These are phyloP conservation scores for apple (Malus domestica) DNA, from an alignment of 306 rosid genomes.

Conservation along the genomic window ASM211411v1 NC_041794.1:2867001-2867500, in stretches of 20 bases:
- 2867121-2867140: slow-evolving; percentile 8
- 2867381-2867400: neutral
- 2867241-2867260: slow-evolving; percentile 28
- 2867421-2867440: slow-evolving; percentile 12
- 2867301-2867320: slow-evolving; percentile 26
- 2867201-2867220: slow-evolving; percentile 14
- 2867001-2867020: slow-evolving; percentile 24
- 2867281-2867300: neutral
- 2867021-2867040: slow-evolving; percentile 23
- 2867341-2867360: slow-evolving; percentile 14
- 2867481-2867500: slow-evolving; percentile 4
- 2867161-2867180: slow-evolving; percentile 28
- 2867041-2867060: slow-evolving; percentile 22
- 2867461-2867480: slow-evolving; percentile 11
- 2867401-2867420: slow-evolving; percentile 5
- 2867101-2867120: slow-evolving; percentile 12
- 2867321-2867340: slow-evolving; percentile 12
- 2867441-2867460: slow-evolving; percentile 13
- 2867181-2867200: slow-evolving; percentile 2
- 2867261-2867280: neutral
- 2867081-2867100: slow-evolving; percentile 14
- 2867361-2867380: slow-evolving; percentile 7
- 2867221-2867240: slow-evolving; percentile 34
- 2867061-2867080: slow-evolving; percentile 21
- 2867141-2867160: slow-evolving; percentile 15